Evolutionary conservation across 225 moss, liverwort and hornwort species (phyloP), one percentile per base, ranked within the genome.

Genomic region (Ulota crispa): DNA sequence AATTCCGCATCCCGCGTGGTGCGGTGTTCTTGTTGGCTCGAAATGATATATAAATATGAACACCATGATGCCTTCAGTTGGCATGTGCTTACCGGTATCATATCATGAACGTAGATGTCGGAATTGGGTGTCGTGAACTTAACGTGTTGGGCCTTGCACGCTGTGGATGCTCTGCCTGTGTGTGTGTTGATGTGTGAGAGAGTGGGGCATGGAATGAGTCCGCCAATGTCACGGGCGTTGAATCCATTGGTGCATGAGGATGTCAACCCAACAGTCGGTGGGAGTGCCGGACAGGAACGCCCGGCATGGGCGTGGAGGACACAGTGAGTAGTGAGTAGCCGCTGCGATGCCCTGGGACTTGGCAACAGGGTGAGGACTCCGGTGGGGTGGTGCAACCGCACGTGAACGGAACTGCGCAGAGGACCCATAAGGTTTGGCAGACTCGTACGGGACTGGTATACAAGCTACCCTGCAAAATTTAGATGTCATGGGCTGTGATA

Each of bases 391-490:
- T 15, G 62, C 30, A 7, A 16, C 16, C 12, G 2, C 36, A 23
- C 26, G 2, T 14, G 3, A 45, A 14, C 45, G 4, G 23, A 4
- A 19, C 8, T 23, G 64, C 4, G 50, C 32, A 4, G 0, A 2
- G 1, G 52, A 34, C 34, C 65, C 53, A 77, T 65, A 65, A 0
- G 24, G 53, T 66, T 77, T 77, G 36, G 12, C 10, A 36, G 7
- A 0, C 9, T 11, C 0, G 2, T 26, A 3, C 0, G 21, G 28
- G 31, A 2, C 0, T 0, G 31, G 63, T 3, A 31, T 64, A 47
- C n/a, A 64, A 0, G 0, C 0, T 1, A 0, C 3, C 1, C 3
- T 63, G 30, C 16, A 0, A 0, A 1, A 0, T 0, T 2, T 3
- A 0, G 0, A 0, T 0, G 5, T 0, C 3, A 7, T 31, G 62